A percentile compares a stretch with the other conserved stretches of the same genome.
These are phyloP conservation scores for Triticum monococcum DNA, from an alignment of 176 grass and related monocot genomes.

Conservation along the genomic window DNA sequence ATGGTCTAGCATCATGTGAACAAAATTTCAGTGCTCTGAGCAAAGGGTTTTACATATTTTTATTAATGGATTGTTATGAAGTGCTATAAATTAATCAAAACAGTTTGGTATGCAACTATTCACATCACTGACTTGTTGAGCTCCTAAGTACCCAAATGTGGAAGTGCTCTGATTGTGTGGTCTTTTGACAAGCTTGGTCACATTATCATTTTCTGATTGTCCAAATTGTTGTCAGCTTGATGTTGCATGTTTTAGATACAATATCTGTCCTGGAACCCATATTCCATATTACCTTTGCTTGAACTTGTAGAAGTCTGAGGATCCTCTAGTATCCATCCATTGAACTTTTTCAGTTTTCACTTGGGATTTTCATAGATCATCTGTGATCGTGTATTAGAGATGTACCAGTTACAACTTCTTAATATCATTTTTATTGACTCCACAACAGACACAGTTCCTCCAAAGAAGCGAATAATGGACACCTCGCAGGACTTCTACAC, in stretches of 20 bases:
- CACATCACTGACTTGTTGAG: slow-evolving; percentile 10
- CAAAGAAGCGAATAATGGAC: slow-evolving; percentile 79
- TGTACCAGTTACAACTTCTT: slow-evolving; percentile 6
- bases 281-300: neutral
- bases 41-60: slow-evolving; percentile 18
- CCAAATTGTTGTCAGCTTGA: neutral
- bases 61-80: neutral
- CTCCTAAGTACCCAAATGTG: neutral
- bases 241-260: slow-evolving; percentile 4
- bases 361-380: neutral
- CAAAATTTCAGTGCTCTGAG: neutral
- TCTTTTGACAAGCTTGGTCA: neutral
- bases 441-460: slow-evolving; percentile 85
- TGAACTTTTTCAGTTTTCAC: neutral
- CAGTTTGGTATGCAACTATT: neutral
- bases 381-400: neutral
- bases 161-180: neutral
- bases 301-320: slow-evolving; percentile 5
- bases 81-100: neutral
- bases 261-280: neutral
- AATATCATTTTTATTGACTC: slow-evolving; percentile 21
- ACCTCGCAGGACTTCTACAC: slow-evolving; percentile 84
- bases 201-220: slow-evolving; percentile 7
- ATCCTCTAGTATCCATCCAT: neutral
- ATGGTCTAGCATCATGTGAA: neutral